Conservation (phyloP, 345 rosid genomes). For the Eucalyptus pauciflora region DNA sequence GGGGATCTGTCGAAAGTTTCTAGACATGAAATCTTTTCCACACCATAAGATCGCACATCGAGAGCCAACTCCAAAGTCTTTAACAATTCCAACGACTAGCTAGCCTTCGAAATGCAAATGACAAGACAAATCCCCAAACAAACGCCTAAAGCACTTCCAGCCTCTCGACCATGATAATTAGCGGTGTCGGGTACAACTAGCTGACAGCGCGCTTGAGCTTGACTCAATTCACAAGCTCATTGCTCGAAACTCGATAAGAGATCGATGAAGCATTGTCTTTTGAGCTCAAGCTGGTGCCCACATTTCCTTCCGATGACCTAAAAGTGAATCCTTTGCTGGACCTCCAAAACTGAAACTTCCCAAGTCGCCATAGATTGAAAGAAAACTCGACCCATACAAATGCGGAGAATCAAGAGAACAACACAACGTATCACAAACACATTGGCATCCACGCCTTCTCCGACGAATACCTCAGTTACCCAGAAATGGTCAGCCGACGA, state of each 20-base stretch:
- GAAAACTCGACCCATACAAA: background rate
- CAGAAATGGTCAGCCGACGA: background rate
- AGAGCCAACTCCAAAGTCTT: background rate
- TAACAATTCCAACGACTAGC: background rate
- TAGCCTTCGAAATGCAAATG: background rate
- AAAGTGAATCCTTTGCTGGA: background rate
- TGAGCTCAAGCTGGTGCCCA: background rate
- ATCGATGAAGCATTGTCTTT: background rate
- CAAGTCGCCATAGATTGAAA: background rate
- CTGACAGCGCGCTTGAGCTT: background rate
- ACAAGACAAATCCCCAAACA: background rate
- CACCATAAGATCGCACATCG: background rate
- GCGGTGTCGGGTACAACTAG: background rate
- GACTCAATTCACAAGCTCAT: background rate
- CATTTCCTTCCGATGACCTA: background rate
- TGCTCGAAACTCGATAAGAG: background rate
- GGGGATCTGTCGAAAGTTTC: background rate
- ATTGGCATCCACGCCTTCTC: background rate
- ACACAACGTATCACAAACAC: background rate
- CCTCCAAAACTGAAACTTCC: background rate
- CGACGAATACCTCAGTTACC: background rate
- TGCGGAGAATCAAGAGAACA: background rate
- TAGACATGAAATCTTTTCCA: background rate
- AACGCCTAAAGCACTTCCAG: background rate
- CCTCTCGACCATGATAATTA: background rate